Conservation (phyloP, 768 basidiomycete genomes). For the Tulasnella sp. region DNA sequence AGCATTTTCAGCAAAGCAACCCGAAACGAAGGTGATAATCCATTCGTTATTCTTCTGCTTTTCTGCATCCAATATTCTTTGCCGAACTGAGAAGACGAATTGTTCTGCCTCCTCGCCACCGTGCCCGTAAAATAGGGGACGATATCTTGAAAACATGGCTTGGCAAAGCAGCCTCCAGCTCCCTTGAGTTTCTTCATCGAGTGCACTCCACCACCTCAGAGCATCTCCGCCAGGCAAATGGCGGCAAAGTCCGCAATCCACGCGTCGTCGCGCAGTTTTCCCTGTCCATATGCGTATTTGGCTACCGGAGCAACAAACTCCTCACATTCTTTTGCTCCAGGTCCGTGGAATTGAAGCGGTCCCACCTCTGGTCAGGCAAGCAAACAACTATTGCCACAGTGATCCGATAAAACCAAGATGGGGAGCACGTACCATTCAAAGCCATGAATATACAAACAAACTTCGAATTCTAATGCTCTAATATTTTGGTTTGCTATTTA, state of each 20-base stretch:
- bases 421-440: too few relatives aligned
- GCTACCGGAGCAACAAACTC: neutral
- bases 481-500: too few relatives aligned
- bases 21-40: neutral
- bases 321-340: neutral
- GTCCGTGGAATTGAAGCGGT: neutral
- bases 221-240: neutral
- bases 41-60: neutral
- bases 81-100: neutral
- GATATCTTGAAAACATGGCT: neutral
- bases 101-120: neutral
- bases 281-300: slow-evolving; percentile 15
- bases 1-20: neutral
- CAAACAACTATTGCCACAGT: too few relatives aligned
- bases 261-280: neutral
- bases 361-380: too few relatives aligned
- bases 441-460: too few relatives aligned
- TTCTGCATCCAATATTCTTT: neutral
- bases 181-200: neutral
- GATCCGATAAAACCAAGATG: too few relatives aligned
- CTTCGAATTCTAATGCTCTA: too few relatives aligned
- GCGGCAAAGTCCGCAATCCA: neutral
- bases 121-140: neutral
- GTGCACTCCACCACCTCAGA: neutral
- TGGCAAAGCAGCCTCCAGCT: neutral